Evolutionary conservation across 176 grass and related monocot genomes (phyloP).

Genomic region (Secale cereale): DNA sequence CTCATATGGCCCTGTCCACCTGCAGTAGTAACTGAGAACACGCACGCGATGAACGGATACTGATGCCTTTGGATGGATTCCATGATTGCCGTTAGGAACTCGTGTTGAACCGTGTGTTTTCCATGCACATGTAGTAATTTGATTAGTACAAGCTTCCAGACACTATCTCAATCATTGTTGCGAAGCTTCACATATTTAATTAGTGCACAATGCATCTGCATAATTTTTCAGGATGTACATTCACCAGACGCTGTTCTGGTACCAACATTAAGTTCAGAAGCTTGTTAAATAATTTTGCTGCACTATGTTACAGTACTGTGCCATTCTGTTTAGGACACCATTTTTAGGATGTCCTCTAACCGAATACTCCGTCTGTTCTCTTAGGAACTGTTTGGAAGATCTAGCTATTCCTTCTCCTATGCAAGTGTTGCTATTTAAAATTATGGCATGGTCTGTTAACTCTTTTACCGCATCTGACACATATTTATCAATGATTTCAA

Average conservation of each 20-base stretch:
- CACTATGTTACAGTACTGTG: background rate
- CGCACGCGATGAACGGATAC: background rate
- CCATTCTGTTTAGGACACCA: background rate
- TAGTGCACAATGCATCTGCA: background rate
- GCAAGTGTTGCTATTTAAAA: background rate
- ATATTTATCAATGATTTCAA: constrained; percentile 28
- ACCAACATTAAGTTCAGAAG: background rate
- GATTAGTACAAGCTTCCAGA: too few species aligned
- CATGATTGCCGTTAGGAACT: background rate
- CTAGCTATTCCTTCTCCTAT: background rate
- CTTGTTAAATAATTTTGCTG: constrained; percentile 6
- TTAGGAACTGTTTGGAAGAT: background rate
- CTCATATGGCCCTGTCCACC: background rate
- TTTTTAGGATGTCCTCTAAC: background rate
- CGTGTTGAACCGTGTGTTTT: background rate
- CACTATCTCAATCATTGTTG: background rate
- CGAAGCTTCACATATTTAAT: background rate
- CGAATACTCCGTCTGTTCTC: background rate
- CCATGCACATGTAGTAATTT: background rate
- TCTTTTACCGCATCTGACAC: background rate
- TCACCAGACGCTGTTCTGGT: background rate
- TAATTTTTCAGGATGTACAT: background rate
- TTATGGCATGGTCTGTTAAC: background rate
- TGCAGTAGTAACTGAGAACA: background rate
- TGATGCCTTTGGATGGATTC: background rate